Evolutionary conservation across 2,329 filamentous ascomycete species (phyloP).

Genomic region (Epichloe glyceriae): DNA sequence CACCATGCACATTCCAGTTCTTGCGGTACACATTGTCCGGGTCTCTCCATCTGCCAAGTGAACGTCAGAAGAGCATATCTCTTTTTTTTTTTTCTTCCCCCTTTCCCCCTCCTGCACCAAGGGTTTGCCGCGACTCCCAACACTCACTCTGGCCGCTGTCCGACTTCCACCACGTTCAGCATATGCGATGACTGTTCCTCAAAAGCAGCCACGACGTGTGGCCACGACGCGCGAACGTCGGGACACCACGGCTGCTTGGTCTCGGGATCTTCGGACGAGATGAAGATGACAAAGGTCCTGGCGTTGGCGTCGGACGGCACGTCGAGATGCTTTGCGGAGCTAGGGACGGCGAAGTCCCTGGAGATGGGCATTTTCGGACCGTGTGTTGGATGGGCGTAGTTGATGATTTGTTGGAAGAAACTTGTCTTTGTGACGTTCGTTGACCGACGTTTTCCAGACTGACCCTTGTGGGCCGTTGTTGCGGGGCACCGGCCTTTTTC

Average conservation of each 20-base stretch:
- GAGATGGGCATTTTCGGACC: slow-evolving; percentile 5
- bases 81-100: background rate
- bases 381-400: no score
- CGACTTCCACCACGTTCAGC: slow-evolving; percentile 21
- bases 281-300: slow-evolving; percentile 21
- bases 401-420: background rate
- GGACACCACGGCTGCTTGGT: slow-evolving; percentile 27
- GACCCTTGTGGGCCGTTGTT: no score
- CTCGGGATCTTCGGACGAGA: slow-evolving; percentile 20
- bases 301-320: background rate
- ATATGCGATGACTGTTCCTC: slow-evolving; percentile 11
- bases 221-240: slow-evolving; percentile 24
- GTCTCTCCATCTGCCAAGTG: slow-evolving; percentile 20
- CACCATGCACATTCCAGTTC: slow-evolving; percentile 20
- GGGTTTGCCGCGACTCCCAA: background rate
- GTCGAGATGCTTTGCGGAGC: slow-evolving; percentile 2
- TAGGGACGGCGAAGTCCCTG: slow-evolving; percentile 1
- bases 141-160: slow-evolving; percentile 21
- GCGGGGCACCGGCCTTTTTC: no score
- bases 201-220: slow-evolving; percentile 19
- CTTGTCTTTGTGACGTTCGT: background rate
- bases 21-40: slow-evolving; percentile 20
- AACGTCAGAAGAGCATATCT: background rate
- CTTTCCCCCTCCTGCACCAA: background rate
- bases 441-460: background rate